Evolutionary conservation across 2,329 filamentous ascomycete genomes (phyloP), one percentile per base, ranked within the genome.

Genomic region (Albophoma yamanashiensis): DNA sequence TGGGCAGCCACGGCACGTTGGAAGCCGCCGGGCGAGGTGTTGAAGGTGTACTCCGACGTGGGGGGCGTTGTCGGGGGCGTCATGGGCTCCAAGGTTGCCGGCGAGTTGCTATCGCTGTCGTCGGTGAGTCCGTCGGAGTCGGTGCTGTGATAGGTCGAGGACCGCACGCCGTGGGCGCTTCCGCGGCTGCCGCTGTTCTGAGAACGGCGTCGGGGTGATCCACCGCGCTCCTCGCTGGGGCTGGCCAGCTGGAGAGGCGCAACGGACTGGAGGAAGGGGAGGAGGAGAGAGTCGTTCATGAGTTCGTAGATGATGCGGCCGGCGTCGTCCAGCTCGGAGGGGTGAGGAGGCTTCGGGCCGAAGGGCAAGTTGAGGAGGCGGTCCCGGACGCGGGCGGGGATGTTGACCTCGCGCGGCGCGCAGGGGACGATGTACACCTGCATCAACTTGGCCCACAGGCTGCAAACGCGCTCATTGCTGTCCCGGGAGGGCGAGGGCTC

Each of bases 271-370:
- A 97, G 81, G 70, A 97, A 99, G 0, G 93, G 92, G 0, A 96
- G 87, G 58, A 97, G 80, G 0, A 97, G 90, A 4, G 92, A 97
- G 71, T 97, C 94, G 68, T 96, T 95, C 92, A 99, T 97, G 60
- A 99, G 79, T 67, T 97, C 94, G 72, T 93, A 92, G 47, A 97
- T 90, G 62, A 96, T 95, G 63, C 84, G 83, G 31, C 96, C 89
- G 25, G 94, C 92, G 57, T 89, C 83, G 62, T 95, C 89, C 20
- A 99, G 79, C 59, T 86, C 84, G 47, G 87, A 84, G 1, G 94
- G 92, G 61, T 85, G 77, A 6, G 88, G 88, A 8, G 93, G 91
- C 0, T 79, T 76, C 9, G 85, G 81, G 47, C 89, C 79, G 43
- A 61, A 68, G 8, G 70, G 67, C n/a, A 75, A 64, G 50, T 79